phyloP scores from a whole-genome alignment of 192 early-diverging fungal species.

The Phlyctochytrium arcticum region DNA sequence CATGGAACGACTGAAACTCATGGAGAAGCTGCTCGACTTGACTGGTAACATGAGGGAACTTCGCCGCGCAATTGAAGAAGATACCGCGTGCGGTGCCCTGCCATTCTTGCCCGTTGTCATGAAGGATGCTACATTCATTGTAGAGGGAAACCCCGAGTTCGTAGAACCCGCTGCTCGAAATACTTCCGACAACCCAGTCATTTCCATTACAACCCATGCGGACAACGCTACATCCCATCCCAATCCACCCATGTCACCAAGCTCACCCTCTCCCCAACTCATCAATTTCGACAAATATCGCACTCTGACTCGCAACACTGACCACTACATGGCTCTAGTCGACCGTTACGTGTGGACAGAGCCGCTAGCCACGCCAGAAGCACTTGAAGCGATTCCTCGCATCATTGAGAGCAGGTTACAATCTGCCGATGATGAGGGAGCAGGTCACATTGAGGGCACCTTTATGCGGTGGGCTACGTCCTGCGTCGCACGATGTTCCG shows the following conservation, averaged over 20 bases:
- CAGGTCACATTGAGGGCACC: background rate
- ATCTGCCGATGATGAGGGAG: constrained; percentile 1
- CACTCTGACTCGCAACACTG: constrained; percentile 3
- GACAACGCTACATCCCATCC: background rate
- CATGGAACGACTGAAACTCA: constrained; percentile 32
- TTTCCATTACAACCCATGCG: background rate
- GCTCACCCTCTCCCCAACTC: background rate
- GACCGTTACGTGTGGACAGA: background rate
- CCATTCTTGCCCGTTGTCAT: constrained; percentile 66
- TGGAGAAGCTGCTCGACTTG: constrained; percentile 61
- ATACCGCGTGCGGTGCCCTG: constrained; percentile 26
- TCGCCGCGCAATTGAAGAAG: constrained; percentile 46
- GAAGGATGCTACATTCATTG: constrained; percentile 70
- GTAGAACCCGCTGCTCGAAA: constrained; percentile 1
- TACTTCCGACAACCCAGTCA: background rate
- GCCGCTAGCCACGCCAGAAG: background rate
- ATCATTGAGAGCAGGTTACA: constrained; percentile 1
- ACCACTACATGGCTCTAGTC: constrained; percentile 4
- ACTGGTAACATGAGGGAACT: constrained; percentile 64
- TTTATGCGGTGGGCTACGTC: background rate
- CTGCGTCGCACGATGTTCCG: constrained; percentile 3
- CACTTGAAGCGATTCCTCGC: background rate
- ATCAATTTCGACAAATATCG: constrained; percentile 33
- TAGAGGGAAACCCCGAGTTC: constrained; percentile 60
- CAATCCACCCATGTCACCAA: background rate